A percentile compares a stretch with the other conserved stretches of the same genome.
Evolutionary conservation across 768 basidiomycete species (phyloP).

Genomic region (Stropharia rugosoannulata): DNA sequence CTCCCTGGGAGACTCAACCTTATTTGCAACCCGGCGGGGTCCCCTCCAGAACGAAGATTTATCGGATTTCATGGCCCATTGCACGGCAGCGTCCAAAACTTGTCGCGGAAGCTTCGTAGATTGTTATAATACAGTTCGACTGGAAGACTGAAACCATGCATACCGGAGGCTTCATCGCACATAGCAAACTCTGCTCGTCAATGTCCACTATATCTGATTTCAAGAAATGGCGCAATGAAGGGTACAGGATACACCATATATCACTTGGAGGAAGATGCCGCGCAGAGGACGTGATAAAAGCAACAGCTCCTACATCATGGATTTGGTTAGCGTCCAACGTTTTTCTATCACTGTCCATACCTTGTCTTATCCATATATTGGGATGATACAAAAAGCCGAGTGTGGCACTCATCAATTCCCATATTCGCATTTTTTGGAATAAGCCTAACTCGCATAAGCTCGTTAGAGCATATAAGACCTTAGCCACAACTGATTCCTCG

Average conservation of each 20-base stretch:
- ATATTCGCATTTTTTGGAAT: constrained; percentile 93
- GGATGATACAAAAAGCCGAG: constrained; percentile 94
- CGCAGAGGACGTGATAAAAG: constrained; percentile 86
- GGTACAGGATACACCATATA: constrained; percentile 97
- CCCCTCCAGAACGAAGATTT: constrained; percentile 79
- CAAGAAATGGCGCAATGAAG: constrained; percentile 82
- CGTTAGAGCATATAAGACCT: constrained; percentile 84
- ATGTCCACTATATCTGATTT: constrained; percentile 79
- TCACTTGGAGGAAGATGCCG: constrained; percentile 83
- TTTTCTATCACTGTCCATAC: constrained; percentile 31
- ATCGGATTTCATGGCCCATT: constrained; percentile 87
- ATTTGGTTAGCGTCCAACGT: constrained; percentile 1
- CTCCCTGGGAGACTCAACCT: constrained; percentile 68
- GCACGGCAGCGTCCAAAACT: constrained; percentile 81
- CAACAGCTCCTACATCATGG: constrained; percentile 55
- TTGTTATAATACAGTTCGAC: constrained; percentile 14
- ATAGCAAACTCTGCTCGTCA: constrained; percentile 72
- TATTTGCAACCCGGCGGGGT: constrained; percentile 43
- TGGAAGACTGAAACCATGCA: constrained; percentile 19
- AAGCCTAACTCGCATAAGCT: constrained; percentile 88
- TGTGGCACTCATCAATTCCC: constrained; percentile 91
- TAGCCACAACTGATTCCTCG: constrained; percentile 91
- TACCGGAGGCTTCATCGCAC: constrained; percentile 78
- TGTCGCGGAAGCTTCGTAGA: constrained; percentile 51
- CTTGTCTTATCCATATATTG: constrained; percentile 93